Conservation (phyloP, 1,284 basidiomycete species). For the Fistulina hepatica region DNA sequence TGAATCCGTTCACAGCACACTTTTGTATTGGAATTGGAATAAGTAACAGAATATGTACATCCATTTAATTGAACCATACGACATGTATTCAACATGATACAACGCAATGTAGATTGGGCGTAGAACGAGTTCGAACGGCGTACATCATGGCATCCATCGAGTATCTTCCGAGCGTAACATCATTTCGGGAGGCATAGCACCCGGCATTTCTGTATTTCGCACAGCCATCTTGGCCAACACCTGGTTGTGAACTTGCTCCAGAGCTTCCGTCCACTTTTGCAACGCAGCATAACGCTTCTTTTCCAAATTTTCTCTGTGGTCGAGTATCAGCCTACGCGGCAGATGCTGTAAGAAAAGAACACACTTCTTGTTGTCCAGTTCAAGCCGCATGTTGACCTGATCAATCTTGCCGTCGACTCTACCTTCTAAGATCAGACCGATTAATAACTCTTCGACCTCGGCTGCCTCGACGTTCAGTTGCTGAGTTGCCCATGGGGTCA, state of each 20-base stretch:
- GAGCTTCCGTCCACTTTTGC: conserved; percentile 68
- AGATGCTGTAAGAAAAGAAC: conserved; percentile 1
- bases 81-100: too few species aligned
- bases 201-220: not conserved
- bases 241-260: conserved; percentile 60
- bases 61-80: too few species aligned
- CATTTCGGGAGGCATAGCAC: not conserved
- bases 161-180: too few species aligned
- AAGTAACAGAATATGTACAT: too few species aligned
- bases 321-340: conserved; percentile 9
- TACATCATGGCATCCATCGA: too few species aligned
- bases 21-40: too few species aligned
- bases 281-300: conserved; percentile 78
- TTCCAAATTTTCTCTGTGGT: conserved; percentile 64
- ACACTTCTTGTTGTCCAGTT: conserved; percentile 79
- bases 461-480: conserved; percentile 84
- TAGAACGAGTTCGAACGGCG: too few species aligned
- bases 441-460: conserved; percentile 89
- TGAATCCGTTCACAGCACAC: too few species aligned
- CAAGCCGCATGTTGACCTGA: conserved; percentile 85
- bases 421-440: conserved; percentile 89
- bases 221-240: conserved; percentile 61
- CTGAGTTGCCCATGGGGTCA: conserved; percentile 30
- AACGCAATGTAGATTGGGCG: too few species aligned
- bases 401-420: conserved; percentile 94